Evolutionary conservation across 2,329 filamentous ascomycete genomes (phyloP).

Genomic region (Paramyrothecium sp.): DNA sequence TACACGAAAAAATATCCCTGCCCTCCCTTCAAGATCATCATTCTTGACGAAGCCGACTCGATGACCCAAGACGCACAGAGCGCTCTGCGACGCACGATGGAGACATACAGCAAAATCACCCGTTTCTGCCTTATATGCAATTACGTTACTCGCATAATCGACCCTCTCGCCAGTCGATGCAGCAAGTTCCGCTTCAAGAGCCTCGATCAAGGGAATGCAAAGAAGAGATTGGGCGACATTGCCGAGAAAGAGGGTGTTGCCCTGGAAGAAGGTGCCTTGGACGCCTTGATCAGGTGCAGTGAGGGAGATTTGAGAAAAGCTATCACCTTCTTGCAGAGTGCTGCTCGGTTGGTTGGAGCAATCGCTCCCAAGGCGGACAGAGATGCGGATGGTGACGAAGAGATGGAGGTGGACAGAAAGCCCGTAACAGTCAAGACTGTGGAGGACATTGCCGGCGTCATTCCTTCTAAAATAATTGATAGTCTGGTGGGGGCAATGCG

Average conservation of each 20-base stretch:
- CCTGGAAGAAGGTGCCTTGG: conserved; percentile 75
- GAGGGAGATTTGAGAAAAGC: conserved; percentile 95
- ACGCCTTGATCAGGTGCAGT: conserved; percentile 80
- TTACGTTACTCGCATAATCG: conserved; percentile 97
- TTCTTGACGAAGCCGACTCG: conserved; percentile 95
- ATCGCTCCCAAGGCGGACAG: conserved; percentile 45
- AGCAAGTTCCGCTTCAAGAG: conserved; percentile 98
- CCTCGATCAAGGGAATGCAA: conserved; percentile 82
- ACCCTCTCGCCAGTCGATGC: conserved; percentile 89
- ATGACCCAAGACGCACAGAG: conserved; percentile 99
- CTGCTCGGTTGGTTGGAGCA: conserved; percentile 81
- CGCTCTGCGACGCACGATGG: conserved; percentile 92
- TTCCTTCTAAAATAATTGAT: conserved; percentile 74
- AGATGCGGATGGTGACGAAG: conserved; percentile 53
- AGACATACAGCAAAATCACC: conserved; percentile 95
- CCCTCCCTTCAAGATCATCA: conserved; percentile 98
- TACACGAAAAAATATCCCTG: conserved; percentile 78
- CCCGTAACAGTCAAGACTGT: conserved; percentile 74
- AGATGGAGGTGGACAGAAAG: conserved; percentile 60
- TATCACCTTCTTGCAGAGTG: conserved; percentile 93
- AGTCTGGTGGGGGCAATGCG: conserved; percentile 72
- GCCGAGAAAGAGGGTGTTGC: conserved; percentile 73
- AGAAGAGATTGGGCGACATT: conserved; percentile 77
- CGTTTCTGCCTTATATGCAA: conserved; percentile 98
- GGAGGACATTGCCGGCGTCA: conserved; percentile 94